Conservation (phyloP, 2,329 filamentous ascomycete species). For the Biscogniauxia sp. region DNA sequence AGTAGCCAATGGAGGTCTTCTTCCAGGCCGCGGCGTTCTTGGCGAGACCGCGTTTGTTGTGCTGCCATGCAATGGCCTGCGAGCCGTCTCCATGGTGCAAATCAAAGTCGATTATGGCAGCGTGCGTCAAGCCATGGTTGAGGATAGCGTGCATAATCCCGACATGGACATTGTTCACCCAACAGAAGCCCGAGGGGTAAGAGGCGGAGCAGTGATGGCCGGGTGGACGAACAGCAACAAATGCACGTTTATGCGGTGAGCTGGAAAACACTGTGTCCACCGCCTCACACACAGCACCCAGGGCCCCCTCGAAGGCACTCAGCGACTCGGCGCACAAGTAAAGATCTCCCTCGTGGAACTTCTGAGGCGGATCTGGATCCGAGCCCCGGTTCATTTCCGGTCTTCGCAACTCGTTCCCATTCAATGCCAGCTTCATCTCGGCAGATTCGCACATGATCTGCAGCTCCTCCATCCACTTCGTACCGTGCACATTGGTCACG, state of each 20-base stretch:
- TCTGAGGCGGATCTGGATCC: conserved; percentile 45
- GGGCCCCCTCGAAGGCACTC: conserved; percentile 81
- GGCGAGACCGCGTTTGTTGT: conserved; percentile 70
- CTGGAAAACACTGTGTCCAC: conserved; percentile 76
- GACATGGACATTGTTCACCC: conserved; percentile 97
- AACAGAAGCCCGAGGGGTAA: conserved; percentile 93
- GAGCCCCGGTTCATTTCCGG: conserved; percentile 57
- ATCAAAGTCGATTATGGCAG: conserved; percentile 90
- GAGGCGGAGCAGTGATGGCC: conserved; percentile 93
- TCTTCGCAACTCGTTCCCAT: conserved; percentile 74
- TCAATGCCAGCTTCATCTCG: conserved; percentile 71
- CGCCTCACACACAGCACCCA: conserved; percentile 91
- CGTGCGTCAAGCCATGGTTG: conserved; percentile 83
- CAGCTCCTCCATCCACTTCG: conserved; percentile 90
- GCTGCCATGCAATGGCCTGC: conserved; percentile 87
- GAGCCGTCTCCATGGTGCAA: conserved; percentile 95
- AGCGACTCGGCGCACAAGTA: conserved; percentile 87
- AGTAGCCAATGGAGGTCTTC: conserved; percentile 89
- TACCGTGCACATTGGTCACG: conserved; percentile 88
- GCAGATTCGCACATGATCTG: conserved; percentile 80
- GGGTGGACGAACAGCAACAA: conserved; percentile 88
- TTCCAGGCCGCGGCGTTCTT: conserved; percentile 76
- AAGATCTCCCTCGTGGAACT: conserved; percentile 83
- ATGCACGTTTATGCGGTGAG: conserved; percentile 69
- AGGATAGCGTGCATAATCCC: conserved; percentile 89